These are phyloP conservation scores for Microcos paniculata DNA, from an alignment of 345 rosid genomes.

Conservation along the genomic window DNA sequence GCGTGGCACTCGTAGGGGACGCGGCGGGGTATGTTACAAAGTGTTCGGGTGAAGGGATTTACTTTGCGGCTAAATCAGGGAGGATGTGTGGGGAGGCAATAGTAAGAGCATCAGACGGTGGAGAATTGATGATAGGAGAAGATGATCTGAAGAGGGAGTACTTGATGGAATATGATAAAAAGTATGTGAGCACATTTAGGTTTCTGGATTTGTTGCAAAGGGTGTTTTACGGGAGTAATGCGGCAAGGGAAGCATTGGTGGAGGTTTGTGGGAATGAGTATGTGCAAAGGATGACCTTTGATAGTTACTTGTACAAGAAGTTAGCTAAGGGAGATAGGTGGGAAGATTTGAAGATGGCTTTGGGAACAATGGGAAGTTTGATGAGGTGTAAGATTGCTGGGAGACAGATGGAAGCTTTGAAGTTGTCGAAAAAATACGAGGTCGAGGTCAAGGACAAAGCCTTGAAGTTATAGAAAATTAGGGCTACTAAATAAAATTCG, in stretches of 20 bases:
- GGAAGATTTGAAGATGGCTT: conserved; percentile 50
- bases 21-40: conserved; percentile 71
- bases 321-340: conserved; percentile 40
- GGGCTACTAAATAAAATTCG: no score
- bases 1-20: conserved; percentile 67
- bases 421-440: not conserved
- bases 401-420: conserved; percentile 27
- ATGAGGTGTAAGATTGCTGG: conserved; percentile 43
- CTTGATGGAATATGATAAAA: conserved; percentile 50
- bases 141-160: conserved; percentile 62
- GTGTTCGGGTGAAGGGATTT: conserved; percentile 71
- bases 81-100: conserved; percentile 65
- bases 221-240: conserved; percentile 49
- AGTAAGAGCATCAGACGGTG: conserved; percentile 58
- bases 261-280: conserved; percentile 68
- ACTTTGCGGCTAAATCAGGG: conserved; percentile 72
- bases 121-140: conserved; percentile 39
- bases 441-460: no score
- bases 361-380: conserved; percentile 42
- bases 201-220: conserved; percentile 55
- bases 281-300: conserved; percentile 68
- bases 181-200: conserved; percentile 44
- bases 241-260: conserved; percentile 61
- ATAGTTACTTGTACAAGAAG: conserved; percentile 67
- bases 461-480: no score